Evolutionary conservation across 2,329 filamentous ascomycete species (phyloP).

Genomic region (Sporothrix globosa): DNA sequence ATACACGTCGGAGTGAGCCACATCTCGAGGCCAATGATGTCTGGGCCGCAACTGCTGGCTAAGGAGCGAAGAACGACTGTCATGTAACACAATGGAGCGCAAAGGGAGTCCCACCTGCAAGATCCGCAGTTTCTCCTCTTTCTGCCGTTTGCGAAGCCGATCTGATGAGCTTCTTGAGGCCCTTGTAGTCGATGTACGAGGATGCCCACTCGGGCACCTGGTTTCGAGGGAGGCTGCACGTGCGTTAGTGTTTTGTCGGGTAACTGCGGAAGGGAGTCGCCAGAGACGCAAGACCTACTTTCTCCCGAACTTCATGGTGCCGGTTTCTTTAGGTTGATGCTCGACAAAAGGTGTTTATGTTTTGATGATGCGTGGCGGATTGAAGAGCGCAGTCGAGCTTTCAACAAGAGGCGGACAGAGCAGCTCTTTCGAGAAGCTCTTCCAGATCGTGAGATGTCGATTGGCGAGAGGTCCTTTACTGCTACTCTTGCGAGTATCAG

Average conservation of each 20-base stretch:
- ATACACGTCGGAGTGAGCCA: neutral
- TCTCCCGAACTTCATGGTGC: slow-evolving; percentile 46
- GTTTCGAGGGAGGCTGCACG: slow-evolving; percentile 65
- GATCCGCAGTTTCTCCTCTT: slow-evolving; percentile 75
- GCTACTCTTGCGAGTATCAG: slow-evolving; percentile 27
- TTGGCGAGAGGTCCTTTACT: neutral
- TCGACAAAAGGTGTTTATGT: neutral
- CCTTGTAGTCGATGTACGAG: slow-evolving; percentile 86
- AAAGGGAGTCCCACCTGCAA: slow-evolving; percentile 72
- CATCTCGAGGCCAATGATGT: slow-evolving; percentile 22
- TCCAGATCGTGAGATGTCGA: neutral
- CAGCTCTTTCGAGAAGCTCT: neutral
- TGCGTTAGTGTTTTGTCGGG: slow-evolving; percentile 6
- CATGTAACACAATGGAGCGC: slow-evolving; percentile 37
- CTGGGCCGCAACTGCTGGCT: neutral
- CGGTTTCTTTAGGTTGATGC: no score
- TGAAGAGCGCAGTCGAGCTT: neutral
- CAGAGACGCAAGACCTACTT: slow-evolving; percentile 39
- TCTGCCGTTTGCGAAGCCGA: slow-evolving; percentile 67
- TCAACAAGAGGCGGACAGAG: no score
- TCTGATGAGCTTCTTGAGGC: slow-evolving; percentile 94
- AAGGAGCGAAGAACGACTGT: neutral
- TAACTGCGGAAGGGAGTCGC: no score
- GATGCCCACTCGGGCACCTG: slow-evolving; percentile 86
- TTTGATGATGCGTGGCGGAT: neutral